phyloP scores from a whole-genome alignment of 306 rosid species.

The Vicia sativa region DNA sequence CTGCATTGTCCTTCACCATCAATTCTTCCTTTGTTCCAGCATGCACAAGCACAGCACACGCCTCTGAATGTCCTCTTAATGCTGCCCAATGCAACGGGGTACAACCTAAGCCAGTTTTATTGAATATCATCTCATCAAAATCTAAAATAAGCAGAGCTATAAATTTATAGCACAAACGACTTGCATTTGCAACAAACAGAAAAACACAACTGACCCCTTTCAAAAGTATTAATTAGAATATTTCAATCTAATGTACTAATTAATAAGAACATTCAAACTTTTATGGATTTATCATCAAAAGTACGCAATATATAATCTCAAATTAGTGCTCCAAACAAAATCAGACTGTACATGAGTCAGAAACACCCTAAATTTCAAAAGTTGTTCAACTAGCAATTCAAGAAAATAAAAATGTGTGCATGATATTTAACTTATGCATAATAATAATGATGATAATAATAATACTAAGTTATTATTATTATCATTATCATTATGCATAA shows the following conservation, averaged over 20 bases:
- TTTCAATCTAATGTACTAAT: slow-evolving; percentile 18
- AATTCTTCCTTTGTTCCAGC: slow-evolving; percentile 86
- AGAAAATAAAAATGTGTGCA: slow-evolving; percentile 5
- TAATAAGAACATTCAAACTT: slow-evolving; percentile 9
- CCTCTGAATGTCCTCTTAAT: slow-evolving; percentile 71
- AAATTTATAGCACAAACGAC: background rate
- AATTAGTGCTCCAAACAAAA: slow-evolving; percentile 14
- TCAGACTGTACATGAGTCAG: slow-evolving; percentile 14
- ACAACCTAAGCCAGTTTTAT: slow-evolving; percentile 64
- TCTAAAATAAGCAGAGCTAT: slow-evolving; percentile 33
- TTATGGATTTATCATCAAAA: slow-evolving; percentile 21
- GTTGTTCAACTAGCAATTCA: slow-evolving; percentile 31
- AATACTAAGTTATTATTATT: too few species aligned
- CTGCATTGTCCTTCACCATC: slow-evolving; percentile 78
- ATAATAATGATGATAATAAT: background rate
- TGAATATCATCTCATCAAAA: slow-evolving; percentile 30
- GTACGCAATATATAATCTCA: slow-evolving; percentile 24
- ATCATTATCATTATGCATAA: too few species aligned
- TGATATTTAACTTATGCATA: slow-evolving; percentile 22
- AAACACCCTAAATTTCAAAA: slow-evolving; percentile 28
- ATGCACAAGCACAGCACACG: slow-evolving; percentile 88
- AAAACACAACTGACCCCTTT: slow-evolving; percentile 6
- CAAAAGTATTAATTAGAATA: background rate
- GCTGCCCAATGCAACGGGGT: slow-evolving; percentile 99
- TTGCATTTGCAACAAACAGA: background rate